These are phyloP conservation scores for Saccharomyces kudriavzevii DNA, from an alignment of 805 yeast genomes.

Conservation along the genomic window DNA sequence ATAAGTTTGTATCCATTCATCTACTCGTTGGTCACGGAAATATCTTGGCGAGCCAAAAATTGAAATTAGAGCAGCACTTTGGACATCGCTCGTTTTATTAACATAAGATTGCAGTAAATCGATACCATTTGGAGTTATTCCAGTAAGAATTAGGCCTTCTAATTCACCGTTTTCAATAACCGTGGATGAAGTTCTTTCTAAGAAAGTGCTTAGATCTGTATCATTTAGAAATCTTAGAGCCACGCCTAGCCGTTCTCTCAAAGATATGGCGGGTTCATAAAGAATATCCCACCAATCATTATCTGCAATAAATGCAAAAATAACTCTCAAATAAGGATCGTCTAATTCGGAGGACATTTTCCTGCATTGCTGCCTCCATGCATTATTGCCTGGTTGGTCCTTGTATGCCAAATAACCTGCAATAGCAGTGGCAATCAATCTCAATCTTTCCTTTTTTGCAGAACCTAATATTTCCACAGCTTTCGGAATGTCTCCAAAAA, in stretches of 20 bases:
- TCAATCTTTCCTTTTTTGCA: constrained; percentile 61
- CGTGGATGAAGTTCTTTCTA: constrained; percentile 58
- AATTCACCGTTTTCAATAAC: constrained; percentile 76
- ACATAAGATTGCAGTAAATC: constrained; percentile 79
- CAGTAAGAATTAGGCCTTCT: constrained; percentile 85
- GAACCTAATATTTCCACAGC: constrained; percentile 73
- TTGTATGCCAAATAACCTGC: constrained; percentile 63
- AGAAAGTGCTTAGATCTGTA: constrained; percentile 62
- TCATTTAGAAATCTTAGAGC: constrained; percentile 82
- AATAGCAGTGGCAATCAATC: constrained; percentile 85
- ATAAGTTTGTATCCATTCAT: constrained; percentile 71
- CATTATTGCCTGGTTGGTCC: constrained; percentile 44
- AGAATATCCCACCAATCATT: constrained; percentile 95
- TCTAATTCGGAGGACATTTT: constrained; percentile 79
- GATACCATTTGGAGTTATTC: constrained; percentile 80
- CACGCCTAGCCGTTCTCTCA: constrained; percentile 82
- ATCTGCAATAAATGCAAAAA: constrained; percentile 89
- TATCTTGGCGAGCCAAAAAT: constrained; percentile 79
- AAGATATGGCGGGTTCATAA: constrained; percentile 80
- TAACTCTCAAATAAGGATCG: constrained; percentile 82
- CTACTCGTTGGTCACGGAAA: constrained; percentile 63
- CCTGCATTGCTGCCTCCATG: constrained; percentile 93
- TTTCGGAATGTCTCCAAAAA: constrained; percentile 75
- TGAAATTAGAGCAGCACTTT: constrained; percentile 77
- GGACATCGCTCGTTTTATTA: constrained; percentile 82